Evolutionary conservation across 345 rosid genomes (phyloP).

Genomic region (Bretschneidera sinensis): DNA sequence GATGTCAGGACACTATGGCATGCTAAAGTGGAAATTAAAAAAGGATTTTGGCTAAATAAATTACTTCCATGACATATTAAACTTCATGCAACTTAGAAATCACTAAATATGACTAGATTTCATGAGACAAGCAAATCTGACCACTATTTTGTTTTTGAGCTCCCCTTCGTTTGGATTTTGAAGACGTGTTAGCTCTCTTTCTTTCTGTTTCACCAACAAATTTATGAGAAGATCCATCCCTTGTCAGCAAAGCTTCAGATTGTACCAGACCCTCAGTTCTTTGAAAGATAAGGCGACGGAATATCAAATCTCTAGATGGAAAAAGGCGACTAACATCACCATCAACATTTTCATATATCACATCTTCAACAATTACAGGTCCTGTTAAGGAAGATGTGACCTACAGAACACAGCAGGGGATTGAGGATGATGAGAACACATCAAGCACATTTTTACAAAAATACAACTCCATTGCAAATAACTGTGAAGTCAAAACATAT

Average conservation of each 20-base stretch:
- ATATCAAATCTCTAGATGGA: conserved; percentile 42
- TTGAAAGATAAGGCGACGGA: conserved; percentile 85
- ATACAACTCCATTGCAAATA: no score
- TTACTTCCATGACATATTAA: no score
- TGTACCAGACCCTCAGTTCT: conserved; percentile 78
- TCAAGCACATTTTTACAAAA: neutral
- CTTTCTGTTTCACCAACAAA: conserved; percentile 26
- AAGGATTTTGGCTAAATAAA: no score
- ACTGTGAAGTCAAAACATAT: no score
- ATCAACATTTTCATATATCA: conserved; percentile 62
- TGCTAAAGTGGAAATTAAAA: no score
- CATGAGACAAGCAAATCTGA: conserved; percentile 14
- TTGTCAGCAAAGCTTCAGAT: conserved; percentile 83
- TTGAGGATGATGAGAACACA: neutral
- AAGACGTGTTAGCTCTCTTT: conserved; percentile 32
- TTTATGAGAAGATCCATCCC: conserved; percentile 31
- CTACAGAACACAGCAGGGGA: conserved; percentile 30
- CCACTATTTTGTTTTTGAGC: conserved; percentile 41
- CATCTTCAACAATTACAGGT: conserved; percentile 70
- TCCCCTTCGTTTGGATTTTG: conserved; percentile 50
- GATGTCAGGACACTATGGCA: no score
- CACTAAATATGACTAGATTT: no score
- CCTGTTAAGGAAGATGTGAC: conserved; percentile 72
- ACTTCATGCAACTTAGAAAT: no score
- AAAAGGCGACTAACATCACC: conserved; percentile 33